Percentiles rank a stretch among this genome's conserved stretches.
Evolutionary conservation across 2,329 filamentous ascomycete species (phyloP).

Genomic region (Colletotrichum cereale): DNA sequence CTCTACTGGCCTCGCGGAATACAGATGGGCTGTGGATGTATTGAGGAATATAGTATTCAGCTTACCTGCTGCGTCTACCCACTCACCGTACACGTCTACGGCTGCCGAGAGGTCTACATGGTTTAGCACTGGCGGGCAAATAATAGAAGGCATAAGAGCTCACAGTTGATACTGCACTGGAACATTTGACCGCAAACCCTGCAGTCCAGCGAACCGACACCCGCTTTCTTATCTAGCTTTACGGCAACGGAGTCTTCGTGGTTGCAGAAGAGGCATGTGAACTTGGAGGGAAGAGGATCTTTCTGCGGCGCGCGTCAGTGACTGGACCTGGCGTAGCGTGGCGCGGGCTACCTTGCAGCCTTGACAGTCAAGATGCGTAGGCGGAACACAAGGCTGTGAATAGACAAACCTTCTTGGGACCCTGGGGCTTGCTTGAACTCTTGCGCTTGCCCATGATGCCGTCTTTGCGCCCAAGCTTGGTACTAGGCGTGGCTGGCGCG

Average conservation of each 20-base stretch:
- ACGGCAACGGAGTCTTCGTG: slow-evolving; percentile 93
- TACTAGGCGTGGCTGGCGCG: slow-evolving; percentile 18
- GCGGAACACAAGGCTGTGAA: not conserved
- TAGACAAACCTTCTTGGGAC: slow-evolving; percentile 79
- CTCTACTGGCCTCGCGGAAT: not conserved
- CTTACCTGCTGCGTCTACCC: slow-evolving; percentile 86
- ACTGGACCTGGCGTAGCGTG: not conserved
- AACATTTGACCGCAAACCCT: slow-evolving; percentile 95
- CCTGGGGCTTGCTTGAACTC: slow-evolving; percentile 83
- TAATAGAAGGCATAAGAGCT: slow-evolving; percentile 47
- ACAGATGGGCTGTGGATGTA: not conserved
- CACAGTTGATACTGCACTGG: slow-evolving; percentile 93
- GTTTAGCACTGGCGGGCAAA: slow-evolving; percentile 40
- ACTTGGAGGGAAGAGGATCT: slow-evolving; percentile 83
- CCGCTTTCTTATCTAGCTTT: slow-evolving; percentile 93
- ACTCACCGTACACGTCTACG: slow-evolving; percentile 97
- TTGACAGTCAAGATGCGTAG: not conserved
- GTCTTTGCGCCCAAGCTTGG: not conserved
- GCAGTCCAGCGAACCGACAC: slow-evolving; percentile 87
- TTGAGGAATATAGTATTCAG: not conserved
- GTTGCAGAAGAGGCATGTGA: slow-evolving; percentile 98
- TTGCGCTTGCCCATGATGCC: slow-evolving; percentile 87
- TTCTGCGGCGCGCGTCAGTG: slow-evolving; percentile 56
- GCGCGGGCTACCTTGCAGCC: not conserved
- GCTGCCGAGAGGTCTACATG: slow-evolving; percentile 83